These are phyloP conservation scores for Coemansia sp. DNA, from an alignment of 192 early-diverging fungal genomes.

Conservation along the genomic window DNA sequence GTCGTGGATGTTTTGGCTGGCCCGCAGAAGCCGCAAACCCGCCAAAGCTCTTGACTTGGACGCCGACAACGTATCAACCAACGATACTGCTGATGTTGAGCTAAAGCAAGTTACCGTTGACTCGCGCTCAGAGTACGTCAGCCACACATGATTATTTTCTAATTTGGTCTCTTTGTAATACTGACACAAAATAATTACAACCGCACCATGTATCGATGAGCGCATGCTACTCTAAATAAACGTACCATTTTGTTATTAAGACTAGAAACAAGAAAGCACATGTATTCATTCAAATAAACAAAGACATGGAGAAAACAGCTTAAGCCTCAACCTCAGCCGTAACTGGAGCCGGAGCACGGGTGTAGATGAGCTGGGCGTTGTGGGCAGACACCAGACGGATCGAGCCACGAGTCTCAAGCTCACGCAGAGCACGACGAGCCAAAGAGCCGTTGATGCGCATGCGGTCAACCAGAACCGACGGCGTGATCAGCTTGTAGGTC, in stretches of 20 bases:
- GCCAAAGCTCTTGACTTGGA: background rate
- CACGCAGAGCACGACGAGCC: conserved; percentile 91
- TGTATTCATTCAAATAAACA: background rate
- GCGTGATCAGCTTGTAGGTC: conserved; percentile 99
- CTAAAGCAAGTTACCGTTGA: conserved; percentile 28
- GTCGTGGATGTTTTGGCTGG: conserved; percentile 37
- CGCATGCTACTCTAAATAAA: no score
- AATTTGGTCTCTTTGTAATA: background rate
- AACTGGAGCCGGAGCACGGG: conserved; percentile 46
- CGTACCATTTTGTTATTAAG: no score
- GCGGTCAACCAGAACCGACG: conserved; percentile 97
- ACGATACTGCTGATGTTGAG: conserved; percentile 7
- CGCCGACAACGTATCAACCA: background rate
- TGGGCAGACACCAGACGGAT: conserved; percentile 91
- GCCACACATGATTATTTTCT: background rate
- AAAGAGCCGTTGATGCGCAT: conserved; percentile 97
- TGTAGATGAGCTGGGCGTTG: conserved; percentile 89
- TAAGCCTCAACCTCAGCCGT: conserved; percentile 22
- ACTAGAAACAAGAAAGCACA: conserved; percentile 1
- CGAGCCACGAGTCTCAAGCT: conserved; percentile 86
- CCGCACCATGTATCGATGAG: no score
- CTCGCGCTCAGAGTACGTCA: background rate
- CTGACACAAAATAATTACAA: no score
- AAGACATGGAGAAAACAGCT: conserved; percentile 2
- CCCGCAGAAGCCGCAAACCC: conserved; percentile 20